A percentile compares a stretch with the other conserved stretches of the same genome.
These are phyloP conservation scores for Toxoplasma gondii DNA, from an alignment of 169 alveolate genomes.

Conservation along the genomic window DNA sequence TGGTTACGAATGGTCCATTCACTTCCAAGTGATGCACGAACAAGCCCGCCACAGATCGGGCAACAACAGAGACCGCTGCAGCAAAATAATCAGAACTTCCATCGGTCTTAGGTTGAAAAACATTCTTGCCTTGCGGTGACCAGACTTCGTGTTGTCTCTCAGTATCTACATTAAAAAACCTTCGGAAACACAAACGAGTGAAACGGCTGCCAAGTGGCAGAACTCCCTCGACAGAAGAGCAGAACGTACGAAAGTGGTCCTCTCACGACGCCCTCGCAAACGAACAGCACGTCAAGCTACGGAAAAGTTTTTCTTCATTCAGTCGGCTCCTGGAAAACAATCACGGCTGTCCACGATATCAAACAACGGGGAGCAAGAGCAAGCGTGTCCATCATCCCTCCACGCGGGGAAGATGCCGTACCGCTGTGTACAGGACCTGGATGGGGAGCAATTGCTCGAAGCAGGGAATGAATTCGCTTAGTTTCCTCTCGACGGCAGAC, in stretches of 20 bases:
- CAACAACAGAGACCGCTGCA: neutral
- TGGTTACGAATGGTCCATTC: neutral
- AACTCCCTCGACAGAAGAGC: neutral
- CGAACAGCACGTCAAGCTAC: neutral
- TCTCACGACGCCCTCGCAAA: neutral
- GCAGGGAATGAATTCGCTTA: neutral
- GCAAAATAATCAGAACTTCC: neutral
- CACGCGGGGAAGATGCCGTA: neutral
- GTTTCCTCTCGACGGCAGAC: neutral
- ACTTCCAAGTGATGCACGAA: neutral
- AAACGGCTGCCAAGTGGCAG: neutral
- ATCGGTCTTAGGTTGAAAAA: neutral
- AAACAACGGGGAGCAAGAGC: neutral
- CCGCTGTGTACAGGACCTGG: neutral
- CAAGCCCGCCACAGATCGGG: neutral
- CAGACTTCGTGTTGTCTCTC: neutral
- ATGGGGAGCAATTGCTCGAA: neutral
- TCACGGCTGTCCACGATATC: neutral
- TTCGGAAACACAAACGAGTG: neutral
- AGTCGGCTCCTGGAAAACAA: neutral
- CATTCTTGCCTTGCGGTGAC: neutral
- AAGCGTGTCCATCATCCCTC: neutral
- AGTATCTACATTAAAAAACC: neutral
- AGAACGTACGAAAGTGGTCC: neutral
- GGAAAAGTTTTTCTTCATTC: neutral